Percentiles rank a stretch among this genome's conserved stretches.
Evolutionary conservation across 768 basidiomycete genomes (phyloP).

Genomic region (Termitomyces sp.): DNA sequence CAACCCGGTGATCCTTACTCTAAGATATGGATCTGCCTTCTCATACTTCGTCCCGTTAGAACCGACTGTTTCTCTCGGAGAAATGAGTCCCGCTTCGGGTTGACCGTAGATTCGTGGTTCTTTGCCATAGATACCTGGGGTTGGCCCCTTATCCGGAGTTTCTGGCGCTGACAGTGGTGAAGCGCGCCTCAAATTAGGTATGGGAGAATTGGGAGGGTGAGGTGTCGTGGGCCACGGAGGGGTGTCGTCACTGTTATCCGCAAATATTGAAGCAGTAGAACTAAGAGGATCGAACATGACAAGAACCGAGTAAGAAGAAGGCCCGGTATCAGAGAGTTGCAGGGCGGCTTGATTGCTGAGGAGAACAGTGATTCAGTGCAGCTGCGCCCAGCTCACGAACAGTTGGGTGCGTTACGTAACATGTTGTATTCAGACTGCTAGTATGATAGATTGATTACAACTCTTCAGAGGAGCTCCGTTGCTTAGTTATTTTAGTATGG

Average conservation of each 20-base stretch:
- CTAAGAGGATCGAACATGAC: constrained; percentile 73
- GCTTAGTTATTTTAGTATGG: background rate
- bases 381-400: background rate
- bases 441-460: background rate
- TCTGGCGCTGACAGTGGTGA: constrained; percentile 43
- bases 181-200: constrained; percentile 67
- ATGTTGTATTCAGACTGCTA: background rate
- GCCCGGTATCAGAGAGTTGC: background rate
- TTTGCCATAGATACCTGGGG: constrained; percentile 64
- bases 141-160: constrained; percentile 48
- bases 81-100: constrained; percentile 79
- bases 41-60: constrained; percentile 73
- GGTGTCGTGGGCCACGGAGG: constrained; percentile 84
- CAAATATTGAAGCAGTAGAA: constrained; percentile 51
- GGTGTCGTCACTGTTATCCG: constrained; percentile 43
- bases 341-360: background rate
- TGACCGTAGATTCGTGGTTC: constrained; percentile 87
- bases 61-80: constrained; percentile 60
- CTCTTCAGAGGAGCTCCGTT: too few species aligned
- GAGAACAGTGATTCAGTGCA: background rate
- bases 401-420: constrained; percentile 8
- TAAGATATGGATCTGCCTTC: constrained; percentile 78
- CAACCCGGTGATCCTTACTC: constrained; percentile 85
- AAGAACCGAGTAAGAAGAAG: background rate
- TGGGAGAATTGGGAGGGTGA: constrained; percentile 63